Conservation (phyloP, 257 asterid species). For the Knoxia roxburghii region DNA sequence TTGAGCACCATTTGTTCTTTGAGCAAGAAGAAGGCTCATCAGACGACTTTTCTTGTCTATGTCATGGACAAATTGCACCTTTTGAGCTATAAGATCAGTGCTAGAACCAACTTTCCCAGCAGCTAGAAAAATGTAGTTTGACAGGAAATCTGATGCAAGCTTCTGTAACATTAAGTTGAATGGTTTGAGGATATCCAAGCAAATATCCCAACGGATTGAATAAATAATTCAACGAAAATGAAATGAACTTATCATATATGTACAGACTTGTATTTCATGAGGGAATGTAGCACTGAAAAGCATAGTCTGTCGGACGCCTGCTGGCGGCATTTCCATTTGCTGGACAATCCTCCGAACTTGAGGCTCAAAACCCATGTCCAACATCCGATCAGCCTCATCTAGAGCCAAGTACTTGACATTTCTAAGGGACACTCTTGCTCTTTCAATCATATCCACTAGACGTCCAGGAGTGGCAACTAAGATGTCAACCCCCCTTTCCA, state of each 20-base stretch:
- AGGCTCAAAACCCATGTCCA: constrained; percentile 84
- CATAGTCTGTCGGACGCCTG: constrained; percentile 61
- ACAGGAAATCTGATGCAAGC: constrained; percentile 65
- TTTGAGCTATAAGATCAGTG: constrained; percentile 56
- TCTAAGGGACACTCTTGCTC: constrained; percentile 40
- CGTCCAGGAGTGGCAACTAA: constrained; percentile 86
- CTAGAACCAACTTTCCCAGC: constrained; percentile 84
- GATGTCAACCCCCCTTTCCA: constrained; percentile 68
- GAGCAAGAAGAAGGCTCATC: constrained; percentile 39
- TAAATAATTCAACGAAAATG: not conserved
- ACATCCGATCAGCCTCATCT: constrained; percentile 78
- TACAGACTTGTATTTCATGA: constrained; percentile 46
- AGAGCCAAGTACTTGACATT: constrained; percentile 54
- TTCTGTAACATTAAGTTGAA: constrained; percentile 31
- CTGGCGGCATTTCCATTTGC: constrained; percentile 61
- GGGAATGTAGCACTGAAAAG: constrained; percentile 85
- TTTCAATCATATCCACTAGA: constrained; percentile 62
- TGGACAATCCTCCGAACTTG: constrained; percentile 57
- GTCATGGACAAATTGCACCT: constrained; percentile 54
- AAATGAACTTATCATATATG: not conserved
- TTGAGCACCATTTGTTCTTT: constrained; percentile 18
- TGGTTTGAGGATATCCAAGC: not conserved
- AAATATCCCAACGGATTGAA: not conserved
- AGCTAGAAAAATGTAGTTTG: constrained; percentile 48
- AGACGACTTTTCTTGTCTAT: constrained; percentile 39